Evolutionary conservation across 495 filamentous ascomycete species (phyloP).

Genomic region (Echria macrotheca): DNA sequence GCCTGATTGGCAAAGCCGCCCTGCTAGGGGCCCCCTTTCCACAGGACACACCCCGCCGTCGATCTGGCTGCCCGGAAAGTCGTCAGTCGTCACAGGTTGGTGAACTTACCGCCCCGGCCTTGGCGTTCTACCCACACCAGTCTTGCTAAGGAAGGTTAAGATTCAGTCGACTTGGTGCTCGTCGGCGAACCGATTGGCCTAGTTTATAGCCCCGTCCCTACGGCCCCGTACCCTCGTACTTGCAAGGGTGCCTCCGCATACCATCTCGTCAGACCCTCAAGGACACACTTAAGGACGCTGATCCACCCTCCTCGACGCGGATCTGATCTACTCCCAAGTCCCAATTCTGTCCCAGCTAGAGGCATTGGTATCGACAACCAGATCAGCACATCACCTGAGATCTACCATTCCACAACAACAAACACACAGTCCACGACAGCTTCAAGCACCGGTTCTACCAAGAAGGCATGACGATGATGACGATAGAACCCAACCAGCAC

Average conservation of each 20-base stretch:
- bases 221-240: conserved; percentile 14
- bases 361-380: conserved; percentile 43
- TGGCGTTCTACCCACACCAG: conserved; percentile 28
- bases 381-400: conserved; percentile 9
- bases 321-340: conserved; percentile 36
- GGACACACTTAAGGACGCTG: conserved; percentile 72
- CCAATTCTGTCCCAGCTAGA: conserved; percentile 26
- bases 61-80: conserved; percentile 41
- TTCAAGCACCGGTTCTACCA: not conserved
- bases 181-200: conserved; percentile 37
- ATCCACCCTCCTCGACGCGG: conserved; percentile 55
- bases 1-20: conserved; percentile 30
- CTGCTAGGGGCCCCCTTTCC: conserved; percentile 23
- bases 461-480: conserved; percentile 74
- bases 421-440: not conserved
- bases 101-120: not conserved
- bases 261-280: conserved; percentile 36
- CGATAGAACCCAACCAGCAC: conserved; percentile 75
- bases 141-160: conserved; percentile 41
- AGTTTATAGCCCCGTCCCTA: conserved; percentile 14
- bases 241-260: conserved; percentile 31
- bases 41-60: conserved; percentile 34
- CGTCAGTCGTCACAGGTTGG: conserved; percentile 43
- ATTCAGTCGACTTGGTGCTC: conserved; percentile 37
- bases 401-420: not conserved